Conservation (phyloP, 2,329 filamentous ascomycete species). For the Aureobasidium uvarum region DNA sequence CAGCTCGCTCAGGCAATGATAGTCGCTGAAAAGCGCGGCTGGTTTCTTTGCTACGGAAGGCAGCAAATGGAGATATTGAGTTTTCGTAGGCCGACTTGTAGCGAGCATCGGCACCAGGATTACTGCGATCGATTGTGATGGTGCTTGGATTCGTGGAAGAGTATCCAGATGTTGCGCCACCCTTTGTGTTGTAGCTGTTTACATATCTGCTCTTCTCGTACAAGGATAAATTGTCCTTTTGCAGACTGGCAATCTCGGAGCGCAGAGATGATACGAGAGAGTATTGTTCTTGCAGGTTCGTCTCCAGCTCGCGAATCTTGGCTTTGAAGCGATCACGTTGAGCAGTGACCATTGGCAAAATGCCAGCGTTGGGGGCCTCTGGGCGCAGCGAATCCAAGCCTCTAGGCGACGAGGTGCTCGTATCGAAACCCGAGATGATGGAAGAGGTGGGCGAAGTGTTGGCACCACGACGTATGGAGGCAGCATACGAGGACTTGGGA, state of each 20-base stretch:
- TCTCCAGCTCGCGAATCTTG: slow-evolving; percentile 85
- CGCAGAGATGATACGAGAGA: slow-evolving; percentile 78
- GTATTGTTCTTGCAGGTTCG: slow-evolving; percentile 82
- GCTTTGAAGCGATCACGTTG: slow-evolving; percentile 98
- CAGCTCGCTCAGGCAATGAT: slow-evolving; percentile 83
- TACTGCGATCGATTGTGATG: slow-evolving; percentile 59
- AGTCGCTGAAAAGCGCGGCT: slow-evolving; percentile 88
- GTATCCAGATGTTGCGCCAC: slow-evolving; percentile 58
- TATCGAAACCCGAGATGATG: slow-evolving; percentile 96
- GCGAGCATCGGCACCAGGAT: slow-evolving; percentile 71
- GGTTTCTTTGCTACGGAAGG: slow-evolving; percentile 90
- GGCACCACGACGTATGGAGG: slow-evolving; percentile 63
- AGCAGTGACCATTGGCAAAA: slow-evolving; percentile 96
- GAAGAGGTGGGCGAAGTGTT: slow-evolving; percentile 90
- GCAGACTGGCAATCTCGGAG: slow-evolving; percentile 85
- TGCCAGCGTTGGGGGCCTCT: slow-evolving; percentile 70
- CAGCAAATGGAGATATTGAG: slow-evolving; percentile 92
- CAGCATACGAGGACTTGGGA: slow-evolving; percentile 60
- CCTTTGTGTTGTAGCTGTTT: slow-evolving; percentile 77
- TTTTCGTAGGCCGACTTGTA: slow-evolving; percentile 93
- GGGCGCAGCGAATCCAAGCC: slow-evolving; percentile 60
- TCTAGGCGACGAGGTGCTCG: slow-evolving; percentile 48
- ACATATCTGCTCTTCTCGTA: slow-evolving; percentile 98
- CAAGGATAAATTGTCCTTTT: slow-evolving; percentile 92
- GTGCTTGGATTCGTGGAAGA: slow-evolving; percentile 75